These are phyloP conservation scores for Diaporthe sp. DNA, from an alignment of 2,329 filamentous ascomycete species.

Conservation along the genomic window DNA sequence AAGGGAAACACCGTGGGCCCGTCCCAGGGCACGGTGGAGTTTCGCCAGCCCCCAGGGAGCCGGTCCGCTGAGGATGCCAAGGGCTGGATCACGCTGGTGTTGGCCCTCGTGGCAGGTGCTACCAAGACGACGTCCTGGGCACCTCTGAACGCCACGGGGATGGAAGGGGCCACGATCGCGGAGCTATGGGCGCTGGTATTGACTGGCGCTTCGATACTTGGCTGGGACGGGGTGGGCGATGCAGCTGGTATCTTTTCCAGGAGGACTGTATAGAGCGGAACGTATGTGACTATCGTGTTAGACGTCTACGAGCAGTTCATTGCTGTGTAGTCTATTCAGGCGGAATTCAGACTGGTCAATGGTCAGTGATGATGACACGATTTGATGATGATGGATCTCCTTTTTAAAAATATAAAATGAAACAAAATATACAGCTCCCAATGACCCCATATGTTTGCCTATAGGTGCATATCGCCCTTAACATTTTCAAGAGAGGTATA, in stretches of 20 bases:
- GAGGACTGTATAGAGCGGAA: background rate
- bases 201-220: constrained; percentile 43
- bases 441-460: too few relatives aligned
- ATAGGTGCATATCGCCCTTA: too few relatives aligned
- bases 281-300: too few relatives aligned
- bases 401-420: too few relatives aligned
- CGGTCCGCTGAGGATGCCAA: constrained; percentile 46
- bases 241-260: constrained; percentile 46
- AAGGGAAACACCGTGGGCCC: background rate
- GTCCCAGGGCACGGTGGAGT: constrained; percentile 51
- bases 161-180: constrained; percentile 40
- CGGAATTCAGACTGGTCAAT: background rate
- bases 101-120: constrained; percentile 51
- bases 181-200: constrained; percentile 46
- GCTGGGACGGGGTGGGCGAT: constrained; percentile 44
- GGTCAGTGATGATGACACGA: background rate
- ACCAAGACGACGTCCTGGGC: constrained; percentile 36
- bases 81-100: constrained; percentile 49
- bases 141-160: constrained; percentile 24
- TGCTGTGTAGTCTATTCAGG: background rate
- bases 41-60: constrained; percentile 52
- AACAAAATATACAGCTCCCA: too few relatives aligned
- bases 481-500: too few relatives aligned
- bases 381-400: too few relatives aligned
- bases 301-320: too few relatives aligned